Evolutionary conservation across 2,329 filamentous ascomycete genomes (phyloP), one percentile per base, ranked within the genome.

Genomic region (Neobulgaria alba): DNA sequence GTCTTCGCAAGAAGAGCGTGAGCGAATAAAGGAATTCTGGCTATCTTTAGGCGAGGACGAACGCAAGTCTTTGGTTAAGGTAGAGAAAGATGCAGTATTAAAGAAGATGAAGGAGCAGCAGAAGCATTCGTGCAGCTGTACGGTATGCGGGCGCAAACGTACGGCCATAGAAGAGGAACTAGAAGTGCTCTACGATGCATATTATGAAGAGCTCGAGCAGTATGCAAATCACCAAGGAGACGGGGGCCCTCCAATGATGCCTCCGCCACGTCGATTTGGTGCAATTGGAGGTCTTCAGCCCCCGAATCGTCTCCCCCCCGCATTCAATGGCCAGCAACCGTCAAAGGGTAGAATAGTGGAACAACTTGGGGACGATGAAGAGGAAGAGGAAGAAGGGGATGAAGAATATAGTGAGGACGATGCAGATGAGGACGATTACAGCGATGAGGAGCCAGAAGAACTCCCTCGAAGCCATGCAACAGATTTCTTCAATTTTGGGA

Each of bases 61-160:
- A 61, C 85, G 92, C 54, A 92, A 94, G 61, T 92, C 86, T 12
- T 70, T 98, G 34, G 88, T 98, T 58, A 95, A 95, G 65, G 90
- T 98, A 20, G 92, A 98, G 65, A 98, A 98, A 67, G 90, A 98
- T 64, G 90, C 92, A 5, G 92, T 98, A 0, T 68, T 98, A 42
- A 88, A 86, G 59, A 98, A 98, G 71, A 98, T 98, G 92, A 98
- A 98, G 71, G 92, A 98, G 64, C 92, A 98, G 64, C 92, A 98
- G 63, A 96, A 96, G 65, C 89, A 96, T 62, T 96, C 90, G 2
- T 98, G 92, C 69, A 95, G 89, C 62, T 98, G 92, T 64, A 93
- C 88, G 3, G 90, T 98, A 30, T 98, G 92, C 63, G 92, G 92
- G 39, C 78, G 92, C 51, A 98, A 98, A 68, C 79, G 92, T 39